Conservation (phyloP, 441 rosid genomes). For the Breynia disticha region DNA sequence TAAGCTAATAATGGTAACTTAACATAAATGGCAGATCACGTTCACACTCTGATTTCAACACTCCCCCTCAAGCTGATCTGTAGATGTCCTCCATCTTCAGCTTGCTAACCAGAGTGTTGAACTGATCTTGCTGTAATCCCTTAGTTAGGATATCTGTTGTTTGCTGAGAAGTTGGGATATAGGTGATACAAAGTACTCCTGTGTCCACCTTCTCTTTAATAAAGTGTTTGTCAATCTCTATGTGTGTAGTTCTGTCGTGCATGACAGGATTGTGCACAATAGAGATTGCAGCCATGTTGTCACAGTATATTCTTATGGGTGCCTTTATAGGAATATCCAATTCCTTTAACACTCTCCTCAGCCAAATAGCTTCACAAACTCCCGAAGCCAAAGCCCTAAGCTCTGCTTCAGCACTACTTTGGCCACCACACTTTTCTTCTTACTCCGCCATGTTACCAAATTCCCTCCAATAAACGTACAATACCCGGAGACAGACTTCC, state of each 20-base stretch:
- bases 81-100: background rate
- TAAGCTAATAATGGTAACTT: too few species aligned
- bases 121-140: background rate
- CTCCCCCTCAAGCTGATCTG: background rate
- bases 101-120: background rate
- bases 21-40: too few species aligned
- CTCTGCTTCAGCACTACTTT: background rate
- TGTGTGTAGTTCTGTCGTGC: background rate
- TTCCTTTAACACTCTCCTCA: background rate
- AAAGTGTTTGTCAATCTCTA: background rate
- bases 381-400: background rate
- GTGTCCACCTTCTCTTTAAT: background rate
- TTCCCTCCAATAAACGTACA: background rate
- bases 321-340: background rate
- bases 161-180: background rate
- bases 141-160: background rate
- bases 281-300: background rate
- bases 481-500: background rate
- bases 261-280: background rate
- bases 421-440: background rate
- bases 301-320: background rate
- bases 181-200: background rate
- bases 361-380: background rate
- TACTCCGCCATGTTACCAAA: background rate
- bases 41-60: too few species aligned